Evolutionary conservation across 106 monocot species (phyloP), one percentile per base, ranked within the genome.

Genomic region (Alisma plantagoaquatica): DNA sequence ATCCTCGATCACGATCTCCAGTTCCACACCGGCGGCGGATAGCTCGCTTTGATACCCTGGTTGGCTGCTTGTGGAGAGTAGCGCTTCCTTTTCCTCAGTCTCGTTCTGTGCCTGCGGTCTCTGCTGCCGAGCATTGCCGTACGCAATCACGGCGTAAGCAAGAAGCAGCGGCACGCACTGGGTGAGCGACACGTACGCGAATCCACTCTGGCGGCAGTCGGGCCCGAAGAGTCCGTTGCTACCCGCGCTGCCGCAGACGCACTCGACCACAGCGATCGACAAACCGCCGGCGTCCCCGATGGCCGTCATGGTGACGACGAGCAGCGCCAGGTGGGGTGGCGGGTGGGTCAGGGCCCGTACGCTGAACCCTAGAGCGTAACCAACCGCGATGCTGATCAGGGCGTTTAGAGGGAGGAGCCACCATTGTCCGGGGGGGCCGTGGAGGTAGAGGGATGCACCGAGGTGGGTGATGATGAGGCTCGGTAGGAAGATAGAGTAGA

Each of bases 211-310:
- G 41, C 59, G 58, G 65, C 92, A 92, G 1, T 56, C 45, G 3
- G 66, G 68, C 2, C 92, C 86, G 31, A 92, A 92, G 0, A 76
- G 86, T 26, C 80, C 66, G 27, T 63, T 72, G 10, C 69, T 29
- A n/a, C n/a, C n/a, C n/a, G n/a, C n/a, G 71, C 57, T 68, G 47
- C 87, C 82, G 49, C 92, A 92, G 8, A 92, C 68, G 0, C 82
- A 86, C 5, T 76, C 84, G 7, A 92, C 60, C 9, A 92, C 77
- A 2, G 92, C 86, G 2, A 92, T 79, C 1, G 86, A 66, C 20
- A 92, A 65, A 63, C 83, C 87, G 4, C 92, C 92, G 4, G 92
- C 87, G 83, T 92, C 87, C 41, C 92, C 92, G 29, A 92, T 86
- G 0, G 74, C 92, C 23, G 82, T 83, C 74, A 79, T 74, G 66